Conservation (phyloP, 768 basidiomycete species). For the Phylloporus arenicola region DNA sequence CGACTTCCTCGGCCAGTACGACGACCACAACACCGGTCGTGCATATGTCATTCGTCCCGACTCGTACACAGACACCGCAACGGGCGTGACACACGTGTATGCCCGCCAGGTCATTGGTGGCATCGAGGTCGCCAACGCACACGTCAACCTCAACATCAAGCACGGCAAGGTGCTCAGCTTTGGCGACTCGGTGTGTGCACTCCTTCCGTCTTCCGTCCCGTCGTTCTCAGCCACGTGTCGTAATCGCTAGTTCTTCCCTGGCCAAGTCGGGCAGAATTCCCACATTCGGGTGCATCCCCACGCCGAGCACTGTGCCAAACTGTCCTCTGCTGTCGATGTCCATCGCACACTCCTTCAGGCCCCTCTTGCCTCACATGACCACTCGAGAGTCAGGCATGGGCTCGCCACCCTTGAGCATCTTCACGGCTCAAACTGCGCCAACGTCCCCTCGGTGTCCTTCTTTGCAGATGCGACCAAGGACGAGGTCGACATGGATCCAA, state of each 20-base stretch:
- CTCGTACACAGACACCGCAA: constrained; percentile 82
- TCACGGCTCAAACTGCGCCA: constrained; percentile 53
- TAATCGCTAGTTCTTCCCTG: constrained; percentile 66
- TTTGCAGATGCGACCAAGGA: constrained; percentile 21
- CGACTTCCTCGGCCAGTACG: constrained; percentile 46
- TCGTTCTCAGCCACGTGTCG: constrained; percentile 5
- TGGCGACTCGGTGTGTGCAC: constrained; percentile 70
- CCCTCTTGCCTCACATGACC: constrained; percentile 9
- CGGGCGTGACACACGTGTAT: constrained; percentile 87
- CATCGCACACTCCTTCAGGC: constrained; percentile 29
- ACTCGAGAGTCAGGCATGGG: constrained; percentile 10
- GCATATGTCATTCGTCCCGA: constrained; percentile 66
- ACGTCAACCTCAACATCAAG: constrained; percentile 91
- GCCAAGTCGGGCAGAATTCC: constrained; percentile 32
- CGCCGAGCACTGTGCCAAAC: constrained; percentile 46
- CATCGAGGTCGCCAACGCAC: constrained; percentile 83
- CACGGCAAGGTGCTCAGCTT: constrained; percentile 79
- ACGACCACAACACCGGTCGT: constrained; percentile 31
- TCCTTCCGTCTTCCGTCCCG: not conserved
- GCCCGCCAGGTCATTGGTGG: constrained; percentile 81
- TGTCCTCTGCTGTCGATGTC: constrained; percentile 29
- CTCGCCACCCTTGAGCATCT: constrained; percentile 38
- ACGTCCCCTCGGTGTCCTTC: constrained; percentile 26
- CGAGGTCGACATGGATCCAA: constrained; percentile 31
- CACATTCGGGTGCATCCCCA: constrained; percentile 42